Conservation (phyloP, 495 filamentous ascomycete genomes). For the Baudoinia panamericana region DNA sequence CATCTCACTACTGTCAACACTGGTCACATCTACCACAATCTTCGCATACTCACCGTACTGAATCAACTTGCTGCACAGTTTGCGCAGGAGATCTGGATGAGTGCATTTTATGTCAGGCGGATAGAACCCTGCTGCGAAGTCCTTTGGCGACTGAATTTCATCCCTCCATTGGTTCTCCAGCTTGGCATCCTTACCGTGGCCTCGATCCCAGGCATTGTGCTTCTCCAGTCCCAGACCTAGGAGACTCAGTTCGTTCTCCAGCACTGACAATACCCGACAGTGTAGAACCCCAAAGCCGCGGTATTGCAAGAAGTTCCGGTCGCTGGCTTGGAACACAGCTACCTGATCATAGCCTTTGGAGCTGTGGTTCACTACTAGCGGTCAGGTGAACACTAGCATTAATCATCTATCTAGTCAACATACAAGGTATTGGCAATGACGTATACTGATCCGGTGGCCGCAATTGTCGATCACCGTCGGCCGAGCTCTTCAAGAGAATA, state of each 20-base stretch:
- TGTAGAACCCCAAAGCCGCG: conserved; percentile 31
- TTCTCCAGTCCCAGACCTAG: conserved; percentile 27
- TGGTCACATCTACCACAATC: no score
- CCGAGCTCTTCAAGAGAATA: no score
- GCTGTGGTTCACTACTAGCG: conserved; percentile 24
- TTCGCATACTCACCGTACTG: conserved; percentile 31
- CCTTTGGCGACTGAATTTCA: conserved; percentile 9
- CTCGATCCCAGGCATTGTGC: conserved; percentile 19
- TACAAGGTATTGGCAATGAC: not conserved
- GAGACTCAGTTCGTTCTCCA: conserved; percentile 29
- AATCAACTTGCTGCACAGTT: conserved; percentile 24
- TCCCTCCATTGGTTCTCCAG: conserved; percentile 8
- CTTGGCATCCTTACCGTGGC: not conserved
- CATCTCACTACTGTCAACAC: conserved; percentile 14
- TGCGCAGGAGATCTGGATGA: conserved; percentile 22
- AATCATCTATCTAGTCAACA: not conserved
- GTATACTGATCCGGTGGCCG: no score
- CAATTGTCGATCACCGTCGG: no score
- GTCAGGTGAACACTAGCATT: not conserved
- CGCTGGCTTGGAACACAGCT: conserved; percentile 28
- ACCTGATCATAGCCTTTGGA: conserved; percentile 29
- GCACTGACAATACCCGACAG: conserved; percentile 25
- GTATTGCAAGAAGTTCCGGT: conserved; percentile 29
- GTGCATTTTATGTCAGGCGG: conserved; percentile 12
- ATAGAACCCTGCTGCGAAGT: not conserved